Evolutionary conservation across 2,329 filamentous ascomycete genomes (phyloP), one percentile per base, ranked within the genome.

Genomic region (Alternaria burnsii): DNA sequence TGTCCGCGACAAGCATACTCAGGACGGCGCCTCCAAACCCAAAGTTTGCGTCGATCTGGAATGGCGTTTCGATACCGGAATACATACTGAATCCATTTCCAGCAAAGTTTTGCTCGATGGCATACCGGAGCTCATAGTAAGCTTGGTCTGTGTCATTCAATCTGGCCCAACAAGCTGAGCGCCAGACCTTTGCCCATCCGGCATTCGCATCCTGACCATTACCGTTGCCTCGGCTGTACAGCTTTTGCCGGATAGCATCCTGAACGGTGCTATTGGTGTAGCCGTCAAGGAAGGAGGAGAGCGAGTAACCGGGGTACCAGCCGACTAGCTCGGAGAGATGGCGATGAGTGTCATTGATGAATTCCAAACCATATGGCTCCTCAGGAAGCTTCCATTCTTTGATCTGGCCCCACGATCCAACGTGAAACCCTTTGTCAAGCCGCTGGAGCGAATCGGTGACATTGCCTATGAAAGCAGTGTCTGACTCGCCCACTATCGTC

Each of bases 31-130:
- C 85, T 3, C 84, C 85, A 52, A 86, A 85, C 4, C 85, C 86
- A 61, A 85, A 87, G 67, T 88, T 88, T 7, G 85, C 86, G 69
- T 88, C 86, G 58, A 87, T 86, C 75, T 88, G 86, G 63, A 87
- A 87, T 1, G 86, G 84, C 47, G 74, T 72, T 6, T 78, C 72
- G 10, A 74, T 69, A 0, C 78, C 83, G 9, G 65, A 73, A 66
- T 87, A 87, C 81, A 87, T 85, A 42, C 79, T 82, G 30, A 87
- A 72, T 2, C 81, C 81, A 64, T 87, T 87, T 0, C 57, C 73
- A 0, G 79, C 85, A 24, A 86, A 82, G 63, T 87, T 87, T 38
- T 79, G 71, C 22, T 80, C 74, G 16, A 86, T 81, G 1, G 84
- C 81, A 40, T 83, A 83, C 5, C 80, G 76, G 16, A 86, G 73